Evolutionary conservation across 2,329 filamentous ascomycete genomes (phyloP), one percentile per base, ranked within the genome.

Genomic region (Xylaria hypoxylon): DNA sequence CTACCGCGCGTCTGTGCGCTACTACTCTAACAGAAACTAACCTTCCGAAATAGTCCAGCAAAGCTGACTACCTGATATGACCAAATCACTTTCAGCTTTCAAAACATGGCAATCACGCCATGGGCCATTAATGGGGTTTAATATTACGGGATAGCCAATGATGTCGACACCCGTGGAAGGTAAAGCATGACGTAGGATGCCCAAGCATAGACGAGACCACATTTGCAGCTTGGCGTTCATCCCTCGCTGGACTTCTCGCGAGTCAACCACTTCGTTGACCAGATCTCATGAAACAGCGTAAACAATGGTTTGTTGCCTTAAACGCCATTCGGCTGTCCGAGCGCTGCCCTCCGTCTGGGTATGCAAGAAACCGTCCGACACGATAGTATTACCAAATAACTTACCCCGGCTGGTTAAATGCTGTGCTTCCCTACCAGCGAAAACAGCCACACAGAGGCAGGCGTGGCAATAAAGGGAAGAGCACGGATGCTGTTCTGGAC

Each of bases 301-400:
- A 33, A 50, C 24, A 15, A 50, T 40, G 8, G 19, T 11, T 26
- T 42, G 59, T 62, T 57, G 51, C 26, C 42, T 38, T 35, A 13
- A 38, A 58, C 28, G 33, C 42, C 33, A 58, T 58, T 45, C 22
- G 33, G 35, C 48, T 22, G 19, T 19, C 53, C 3, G 35, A 28
- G 52, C 24, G 22, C 50, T 55, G 35, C 6, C 24, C 35, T 40
- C 53, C 19, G 33, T 33, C 51, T 40, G 35, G n/a, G 38, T 24
- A 56, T 57, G 61, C 61, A 56, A 38, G 19, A 8, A 59, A 5
- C 61, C 61, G 53, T 11, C 26, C 3, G 33, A 56, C 40, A 22
- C 15, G 19, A 42, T 48, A 15, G 51, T 57, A 26, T 15, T 42
- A 31, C 45, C 28, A 28, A 10, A 45, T 31, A 15, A 38, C 13